Evolutionary conservation across 106 monocot genomes (phyloP).

Genomic region (Hemerocallis citrina): DNA sequence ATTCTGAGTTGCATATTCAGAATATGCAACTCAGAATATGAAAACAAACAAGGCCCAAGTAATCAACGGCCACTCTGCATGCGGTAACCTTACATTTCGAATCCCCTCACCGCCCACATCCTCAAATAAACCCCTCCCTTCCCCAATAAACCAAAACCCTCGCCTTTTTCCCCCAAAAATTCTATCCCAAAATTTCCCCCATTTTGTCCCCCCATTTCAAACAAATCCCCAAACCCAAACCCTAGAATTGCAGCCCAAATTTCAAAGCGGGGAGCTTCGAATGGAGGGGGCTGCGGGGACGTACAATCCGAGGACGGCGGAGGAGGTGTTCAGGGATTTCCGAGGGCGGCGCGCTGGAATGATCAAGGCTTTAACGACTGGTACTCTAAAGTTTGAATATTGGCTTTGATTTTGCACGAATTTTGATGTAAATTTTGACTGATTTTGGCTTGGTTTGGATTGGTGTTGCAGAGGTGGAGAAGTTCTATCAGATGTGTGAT

Average conservation of each 20-base stretch:
- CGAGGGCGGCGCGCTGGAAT: constrained; percentile 50
- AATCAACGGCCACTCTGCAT: no score
- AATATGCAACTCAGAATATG: no score
- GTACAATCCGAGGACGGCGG: constrained; percentile 42
- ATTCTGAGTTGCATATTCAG: no score
- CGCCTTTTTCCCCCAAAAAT: no score
- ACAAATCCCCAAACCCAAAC: no score
- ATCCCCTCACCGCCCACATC: neutral
- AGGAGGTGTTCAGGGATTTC: constrained; percentile 63
- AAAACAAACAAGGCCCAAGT: no score
- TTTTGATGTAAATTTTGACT: neutral
- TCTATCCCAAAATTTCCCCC: no score
- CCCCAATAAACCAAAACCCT: no score
- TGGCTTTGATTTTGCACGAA: neutral
- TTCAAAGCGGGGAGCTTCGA: neutral
- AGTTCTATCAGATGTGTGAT: constrained; percentile 60
- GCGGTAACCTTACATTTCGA: neutral
- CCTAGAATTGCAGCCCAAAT: no score
- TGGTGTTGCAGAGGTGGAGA: constrained; percentile 43
- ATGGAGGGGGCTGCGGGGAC: constrained; percentile 33
- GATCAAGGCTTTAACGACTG: constrained; percentile 67
- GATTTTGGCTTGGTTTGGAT: constrained; percentile 2
- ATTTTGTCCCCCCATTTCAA: no score
- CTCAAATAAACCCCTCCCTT: no score
- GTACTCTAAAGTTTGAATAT: constrained; percentile 8